Conservation (phyloP, 805 yeast species). For the Myxozyma monticola region DNA sequence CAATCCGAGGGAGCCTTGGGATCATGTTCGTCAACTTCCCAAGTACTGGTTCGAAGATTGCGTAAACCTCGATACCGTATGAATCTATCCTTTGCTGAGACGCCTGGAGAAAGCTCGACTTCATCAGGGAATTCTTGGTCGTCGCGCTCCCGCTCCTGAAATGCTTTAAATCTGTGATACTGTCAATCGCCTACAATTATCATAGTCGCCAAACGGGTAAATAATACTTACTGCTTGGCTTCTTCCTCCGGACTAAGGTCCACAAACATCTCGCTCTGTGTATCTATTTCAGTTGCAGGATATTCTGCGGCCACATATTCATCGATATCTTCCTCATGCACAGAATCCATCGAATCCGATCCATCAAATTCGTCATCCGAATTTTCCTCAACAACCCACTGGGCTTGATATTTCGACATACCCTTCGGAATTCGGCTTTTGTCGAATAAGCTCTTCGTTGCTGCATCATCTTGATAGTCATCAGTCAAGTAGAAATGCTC, state of each 20-base stretch:
- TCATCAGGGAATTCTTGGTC: conserved; percentile 94
- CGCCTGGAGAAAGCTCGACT: conserved; percentile 75
- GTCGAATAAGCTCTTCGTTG: conserved; percentile 30
- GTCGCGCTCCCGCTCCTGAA: conserved; percentile 63
- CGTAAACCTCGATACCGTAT: conserved; percentile 83
- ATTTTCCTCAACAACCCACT: conserved; percentile 58
- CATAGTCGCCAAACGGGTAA: background rate
- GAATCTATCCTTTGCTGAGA: conserved; percentile 72
- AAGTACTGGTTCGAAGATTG: conserved; percentile 71
- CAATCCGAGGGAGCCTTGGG: conserved; percentile 74
- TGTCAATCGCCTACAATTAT: background rate
- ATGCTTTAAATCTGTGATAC: conserved; percentile 49
- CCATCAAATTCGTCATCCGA: conserved; percentile 42
- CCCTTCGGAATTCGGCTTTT: conserved; percentile 61
- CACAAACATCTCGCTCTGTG: conserved; percentile 58
- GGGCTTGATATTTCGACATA: conserved; percentile 72
- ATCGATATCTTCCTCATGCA: conserved; percentile 15
- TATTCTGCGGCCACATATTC: conserved; percentile 36
- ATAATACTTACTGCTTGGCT: conserved; percentile 61
- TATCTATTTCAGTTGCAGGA: conserved; percentile 49
- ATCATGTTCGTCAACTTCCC: conserved; percentile 88
- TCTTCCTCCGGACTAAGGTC: conserved; percentile 83
- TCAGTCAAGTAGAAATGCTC: conserved; percentile 52
- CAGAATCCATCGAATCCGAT: conserved; percentile 7
- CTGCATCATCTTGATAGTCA: conserved; percentile 39